Conservation (phyloP, 2,329 filamentous ascomycete species). For the Penicillium sp. region DNA sequence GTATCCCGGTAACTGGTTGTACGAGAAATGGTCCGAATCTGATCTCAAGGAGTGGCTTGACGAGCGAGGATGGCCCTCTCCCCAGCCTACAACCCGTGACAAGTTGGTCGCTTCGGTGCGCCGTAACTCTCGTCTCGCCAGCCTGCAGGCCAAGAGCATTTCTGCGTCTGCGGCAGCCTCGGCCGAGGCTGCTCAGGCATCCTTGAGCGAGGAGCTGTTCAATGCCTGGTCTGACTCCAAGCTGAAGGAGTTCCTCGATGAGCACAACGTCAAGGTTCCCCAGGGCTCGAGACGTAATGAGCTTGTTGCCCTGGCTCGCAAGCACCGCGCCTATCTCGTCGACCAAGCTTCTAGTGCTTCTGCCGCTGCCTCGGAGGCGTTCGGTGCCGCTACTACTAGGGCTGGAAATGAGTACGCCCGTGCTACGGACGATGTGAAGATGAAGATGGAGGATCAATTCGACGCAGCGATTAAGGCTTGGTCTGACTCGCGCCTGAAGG, state of each 20-base stretch:
- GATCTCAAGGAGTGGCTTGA: slow-evolving; percentile 95
- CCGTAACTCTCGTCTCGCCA: slow-evolving; percentile 84
- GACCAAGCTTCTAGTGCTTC: slow-evolving; percentile 61
- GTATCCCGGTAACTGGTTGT: slow-evolving; percentile 97
- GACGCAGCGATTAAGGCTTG: slow-evolving; percentile 66
- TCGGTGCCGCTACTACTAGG: slow-evolving; percentile 74
- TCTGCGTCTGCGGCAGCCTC: slow-evolving; percentile 67
- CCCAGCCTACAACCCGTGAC: slow-evolving; percentile 83
- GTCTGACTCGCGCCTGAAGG: slow-evolving; percentile 79
- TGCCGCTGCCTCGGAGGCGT: slow-evolving; percentile 51
- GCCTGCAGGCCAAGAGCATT: slow-evolving; percentile 68
- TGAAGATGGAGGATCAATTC: slow-evolving; percentile 71
- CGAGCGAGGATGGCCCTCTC: slow-evolving; percentile 80
- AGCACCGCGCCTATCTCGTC: slow-evolving; percentile 72
- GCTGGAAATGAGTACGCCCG: slow-evolving; percentile 78
- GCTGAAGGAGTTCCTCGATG: slow-evolving; percentile 91
- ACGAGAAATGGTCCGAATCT: slow-evolving; percentile 87
- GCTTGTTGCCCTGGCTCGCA: slow-evolving; percentile 85
- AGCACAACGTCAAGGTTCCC: slow-evolving; percentile 86
- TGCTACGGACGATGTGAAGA: slow-evolving; percentile 71
- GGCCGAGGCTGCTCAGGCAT: slow-evolving; percentile 72
- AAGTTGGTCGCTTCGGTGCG: slow-evolving; percentile 87
- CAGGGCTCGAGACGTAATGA: slow-evolving; percentile 92
- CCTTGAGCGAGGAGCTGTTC: slow-evolving; percentile 81
- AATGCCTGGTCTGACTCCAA: slow-evolving; percentile 88